phyloP scores from a whole-genome alignment of 106 monocot species.

The Chionographis japonica region DNA sequence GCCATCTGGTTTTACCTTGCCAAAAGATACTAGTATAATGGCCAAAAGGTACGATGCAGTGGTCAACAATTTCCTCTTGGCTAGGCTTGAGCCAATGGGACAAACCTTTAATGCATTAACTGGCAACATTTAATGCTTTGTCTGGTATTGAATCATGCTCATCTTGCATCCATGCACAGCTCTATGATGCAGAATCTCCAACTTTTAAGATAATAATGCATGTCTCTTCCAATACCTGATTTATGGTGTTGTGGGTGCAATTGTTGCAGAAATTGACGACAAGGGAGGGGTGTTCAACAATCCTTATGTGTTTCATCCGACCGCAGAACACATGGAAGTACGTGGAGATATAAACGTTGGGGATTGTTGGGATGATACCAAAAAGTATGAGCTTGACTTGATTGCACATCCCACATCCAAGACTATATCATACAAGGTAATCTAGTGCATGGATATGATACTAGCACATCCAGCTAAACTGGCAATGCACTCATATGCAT shows the following conservation, averaged over 20 bases:
- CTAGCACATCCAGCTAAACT: too few relatives aligned
- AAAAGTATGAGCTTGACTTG: constrained; percentile 1
- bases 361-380: background rate
- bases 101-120: too few relatives aligned
- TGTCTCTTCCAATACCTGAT: background rate
- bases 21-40: too few relatives aligned
- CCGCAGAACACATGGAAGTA: background rate
- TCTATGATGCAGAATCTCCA: background rate
- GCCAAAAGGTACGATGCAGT: too few relatives aligned
- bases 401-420: background rate
- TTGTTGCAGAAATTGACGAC: background rate
- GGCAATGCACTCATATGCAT: too few relatives aligned
- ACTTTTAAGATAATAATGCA: background rate
- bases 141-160: too few relatives aligned
- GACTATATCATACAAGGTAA: constrained; percentile 10
- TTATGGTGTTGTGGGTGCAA: background rate
- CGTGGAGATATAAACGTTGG: constrained; percentile 5
- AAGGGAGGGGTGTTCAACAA: background rate
- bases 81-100: too few relatives aligned
- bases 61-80: too few relatives aligned
- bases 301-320: background rate
- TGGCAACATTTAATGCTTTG: too few relatives aligned
- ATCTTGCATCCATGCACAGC: too few relatives aligned
- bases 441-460: too few relatives aligned
- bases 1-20: too few relatives aligned